Evolutionary conservation across 352 stramenopile species (phyloP), one percentile per base, ranked within the genome.

Genomic region (Globisporangium cederbergense): DNA sequence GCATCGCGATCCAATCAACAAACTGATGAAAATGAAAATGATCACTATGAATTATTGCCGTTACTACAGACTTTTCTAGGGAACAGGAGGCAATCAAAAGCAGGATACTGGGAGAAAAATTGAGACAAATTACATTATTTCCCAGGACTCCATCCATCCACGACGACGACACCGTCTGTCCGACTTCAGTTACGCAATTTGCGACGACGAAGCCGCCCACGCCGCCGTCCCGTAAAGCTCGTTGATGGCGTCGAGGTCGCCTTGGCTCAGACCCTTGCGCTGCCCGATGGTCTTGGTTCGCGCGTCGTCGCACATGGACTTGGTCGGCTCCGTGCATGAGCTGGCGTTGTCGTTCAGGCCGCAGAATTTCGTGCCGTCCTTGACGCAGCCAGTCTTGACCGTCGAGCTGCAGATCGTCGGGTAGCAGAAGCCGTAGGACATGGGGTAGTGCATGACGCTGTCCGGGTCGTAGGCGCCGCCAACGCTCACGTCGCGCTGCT

Each of bases 361-460:
- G 60, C 85, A 93, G 64, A 92, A 92, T 54, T 66, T 81, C 13
- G 80, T 87, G 51, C 72, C 77, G 4, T 65, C 30, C 2, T 72
- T 42, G 7, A 92, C 81, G 51, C 83, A 92, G 61, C 83, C 53
- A n/a, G 69, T 77, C 32, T 45, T 73, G 28, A 75, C 64, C 20
- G 70, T 77, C 7, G 57, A 66, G 36, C 68, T 76, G 68, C 81
- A 90, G 59, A 76, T 76, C 25, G 63, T 77, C 0, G 77, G 83
- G 64, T 82, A 89, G 70, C 85, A 93, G 60, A 93, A 89, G 54
- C 82, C 85, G 69, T 91, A 91, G 20, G 71, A 67, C 66, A 82
- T 79, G 5, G 84, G 82, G 69, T 93, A 93, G 71, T 93, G 85
- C 85, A 91, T 93, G 68, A 93, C 64, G 64, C 77, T 89, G 58